A percentile compares a stretch with the other conserved stretches of the same genome.
phyloP scores from a whole-genome alignment of 139 green algal species.

The Yamagishiella unicocca region DNA sequence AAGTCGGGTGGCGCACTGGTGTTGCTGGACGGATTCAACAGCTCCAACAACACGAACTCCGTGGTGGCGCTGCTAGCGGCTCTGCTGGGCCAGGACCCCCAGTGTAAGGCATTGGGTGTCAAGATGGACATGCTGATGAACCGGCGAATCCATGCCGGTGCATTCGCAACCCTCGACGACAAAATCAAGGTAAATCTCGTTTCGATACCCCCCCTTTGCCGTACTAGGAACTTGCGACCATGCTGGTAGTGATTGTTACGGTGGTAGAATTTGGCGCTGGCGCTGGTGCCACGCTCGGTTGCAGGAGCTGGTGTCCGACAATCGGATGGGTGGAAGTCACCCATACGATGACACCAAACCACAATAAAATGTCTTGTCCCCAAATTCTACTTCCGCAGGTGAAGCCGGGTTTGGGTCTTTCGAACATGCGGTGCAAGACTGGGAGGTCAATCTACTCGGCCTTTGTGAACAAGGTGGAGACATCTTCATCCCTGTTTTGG shows the following conservation, averaged over 20 bases:
- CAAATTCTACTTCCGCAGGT: neutral
- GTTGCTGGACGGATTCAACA: neutral
- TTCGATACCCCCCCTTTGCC: no score
- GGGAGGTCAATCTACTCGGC: conserved; percentile 4
- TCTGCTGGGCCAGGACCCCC: neutral
- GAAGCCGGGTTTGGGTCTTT: neutral
- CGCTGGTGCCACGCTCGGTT: no score
- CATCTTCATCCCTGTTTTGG: neutral
- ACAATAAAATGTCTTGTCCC: no score
- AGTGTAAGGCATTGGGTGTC: neutral
- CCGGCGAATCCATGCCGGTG: neutral
- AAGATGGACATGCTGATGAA: neutral
- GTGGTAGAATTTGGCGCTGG: no score
- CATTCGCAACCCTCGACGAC: neutral
- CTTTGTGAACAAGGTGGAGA: neutral
- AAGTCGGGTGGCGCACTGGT: neutral
- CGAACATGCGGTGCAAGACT: neutral
- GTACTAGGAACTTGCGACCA: no score
- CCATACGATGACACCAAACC: no score
- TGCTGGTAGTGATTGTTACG: no score
- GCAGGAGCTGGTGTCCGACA: no score
- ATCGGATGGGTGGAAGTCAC: no score
- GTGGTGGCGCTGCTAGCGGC: neutral
- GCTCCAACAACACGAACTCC: neutral
- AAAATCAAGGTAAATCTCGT: conserved; percentile 31